These are phyloP conservation scores for Boletus patriciae DNA, from an alignment of 768 basidiomycete genomes.

Conservation along the genomic window DNA sequence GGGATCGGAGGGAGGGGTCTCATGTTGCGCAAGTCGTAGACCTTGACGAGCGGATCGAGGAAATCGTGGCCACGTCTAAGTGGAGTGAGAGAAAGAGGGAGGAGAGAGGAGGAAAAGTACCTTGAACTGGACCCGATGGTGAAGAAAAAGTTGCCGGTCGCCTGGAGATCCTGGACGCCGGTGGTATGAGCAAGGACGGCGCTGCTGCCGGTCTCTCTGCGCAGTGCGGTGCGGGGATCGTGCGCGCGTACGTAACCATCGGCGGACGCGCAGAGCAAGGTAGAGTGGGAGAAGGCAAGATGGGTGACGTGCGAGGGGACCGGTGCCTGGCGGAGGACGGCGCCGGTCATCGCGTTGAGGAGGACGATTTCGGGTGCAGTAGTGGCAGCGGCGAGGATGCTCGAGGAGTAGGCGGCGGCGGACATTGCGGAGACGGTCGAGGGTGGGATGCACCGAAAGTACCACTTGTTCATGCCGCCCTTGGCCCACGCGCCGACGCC, in stretches of 20 bases:
- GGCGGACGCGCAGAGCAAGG: slow-evolving; percentile 63
- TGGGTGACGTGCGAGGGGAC: slow-evolving; percentile 62
- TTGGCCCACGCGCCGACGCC: slow-evolving; percentile 81
- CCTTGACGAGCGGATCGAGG: slow-evolving; percentile 89
- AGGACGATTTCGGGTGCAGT: slow-evolving; percentile 61
- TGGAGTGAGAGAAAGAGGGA: slow-evolving; percentile 10
- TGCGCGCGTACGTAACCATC: slow-evolving; percentile 77
- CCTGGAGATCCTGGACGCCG: slow-evolving; percentile 80
- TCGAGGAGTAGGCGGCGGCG: slow-evolving; percentile 51
- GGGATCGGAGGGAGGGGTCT: slow-evolving; percentile 80
- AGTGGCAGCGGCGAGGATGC: slow-evolving; percentile 60
- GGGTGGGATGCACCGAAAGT: slow-evolving; percentile 53
- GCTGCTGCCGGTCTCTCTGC: slow-evolving; percentile 49
- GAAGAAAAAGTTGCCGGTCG: slow-evolving; percentile 75
- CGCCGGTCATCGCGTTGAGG: slow-evolving; percentile 74
- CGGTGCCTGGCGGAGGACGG: slow-evolving; percentile 53
- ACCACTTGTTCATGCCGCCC: slow-evolving; percentile 86
- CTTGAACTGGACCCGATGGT: slow-evolving; percentile 87
- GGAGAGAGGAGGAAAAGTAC: slow-evolving; percentile 38
- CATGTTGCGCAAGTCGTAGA: slow-evolving; percentile 87
- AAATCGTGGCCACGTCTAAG: slow-evolving; percentile 81
- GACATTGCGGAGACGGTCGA: slow-evolving; percentile 41
- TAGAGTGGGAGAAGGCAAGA: slow-evolving; percentile 63
- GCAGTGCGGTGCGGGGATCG: slow-evolving; percentile 61
- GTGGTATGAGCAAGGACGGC: slow-evolving; percentile 76